Base-by-base conservation (phyloP, 768 basidiomycete species). In the Mrakia blollopis region DNA sequence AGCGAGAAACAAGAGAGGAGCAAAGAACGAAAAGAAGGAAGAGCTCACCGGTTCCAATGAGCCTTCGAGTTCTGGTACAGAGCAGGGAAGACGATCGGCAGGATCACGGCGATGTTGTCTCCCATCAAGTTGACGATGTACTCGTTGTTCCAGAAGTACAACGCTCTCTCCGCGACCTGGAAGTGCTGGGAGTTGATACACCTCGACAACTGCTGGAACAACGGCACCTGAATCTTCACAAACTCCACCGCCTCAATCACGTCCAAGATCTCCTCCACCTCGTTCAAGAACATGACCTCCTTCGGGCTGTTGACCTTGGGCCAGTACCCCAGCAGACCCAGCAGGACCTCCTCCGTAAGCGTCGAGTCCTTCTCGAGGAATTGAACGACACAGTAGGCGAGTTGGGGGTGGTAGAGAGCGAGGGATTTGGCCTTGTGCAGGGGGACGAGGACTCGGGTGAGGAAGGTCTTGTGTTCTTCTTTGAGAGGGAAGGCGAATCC, bases 181-280 rank as follows among this genome's bases (percentile, higher is more conserved):
- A 99, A 99, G 85, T 99, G 97, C 83, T 98, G 97, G 82, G 92
- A 94, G 83, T 96, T 97, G 88, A 99, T 94, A 85, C 97, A 99
- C 78, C 93, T 88, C 50, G 95, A 91, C 37, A 99, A 88, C 83
- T 98, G 97, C 74, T 90, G 90, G 88, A 99, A 99, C 60, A 98
- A 86, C 13, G 92, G 89, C n/a, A 92, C 86, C 84, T 97, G 92
- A 78, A 98, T 92, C 87, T 98, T 98, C 84, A 90, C 91, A 85
- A 99, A 99, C 85, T 98, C 95, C 74, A 88, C 88, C 2, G 94
- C 93, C 81, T 98, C 95, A 80, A 97, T 98, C 78, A 99, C 97
- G 84, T 99, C 97, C 79, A 99, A 85, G 6, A 99, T 92, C 86
- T 99, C 97, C 85, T 99, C 97, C 73, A 99, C 93, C 86, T 99